Conservation (phyloP, 2,329 filamentous ascomycete genomes). For the Alternaria gaisen region DNA sequence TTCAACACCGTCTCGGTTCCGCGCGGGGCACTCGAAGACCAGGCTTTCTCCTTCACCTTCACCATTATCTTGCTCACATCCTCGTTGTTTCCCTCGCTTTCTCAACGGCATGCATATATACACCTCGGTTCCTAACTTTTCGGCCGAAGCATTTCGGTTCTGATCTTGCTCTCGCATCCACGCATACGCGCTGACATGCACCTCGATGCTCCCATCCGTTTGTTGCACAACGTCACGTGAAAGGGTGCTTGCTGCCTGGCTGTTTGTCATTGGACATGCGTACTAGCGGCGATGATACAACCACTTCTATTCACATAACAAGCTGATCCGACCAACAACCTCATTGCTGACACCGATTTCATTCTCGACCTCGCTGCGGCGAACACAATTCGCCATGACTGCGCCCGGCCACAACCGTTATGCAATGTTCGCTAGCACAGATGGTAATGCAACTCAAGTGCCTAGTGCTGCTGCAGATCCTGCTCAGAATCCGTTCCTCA, state of each 20-base stretch:
- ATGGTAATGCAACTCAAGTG: constrained; percentile 14
- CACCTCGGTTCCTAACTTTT: neutral
- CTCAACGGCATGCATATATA: neutral
- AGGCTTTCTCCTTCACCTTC: constrained; percentile 1
- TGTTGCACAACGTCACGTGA: constrained; percentile 7
- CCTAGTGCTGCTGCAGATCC: constrained; percentile 10
- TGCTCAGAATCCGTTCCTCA: constrained; percentile 30
- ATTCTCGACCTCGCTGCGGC: neutral
- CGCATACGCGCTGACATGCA: neutral
- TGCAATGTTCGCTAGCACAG: constrained; percentile 30
- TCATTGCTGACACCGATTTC: neutral
- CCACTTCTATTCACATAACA: neutral
- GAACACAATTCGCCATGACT: constrained; percentile 21
- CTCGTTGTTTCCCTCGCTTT: neutral
- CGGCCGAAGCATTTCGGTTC: neutral
- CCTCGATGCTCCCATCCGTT: constrained; percentile 7
- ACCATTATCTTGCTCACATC: neutral
- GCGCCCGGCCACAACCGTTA: constrained; percentile 33
- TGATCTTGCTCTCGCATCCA: neutral
- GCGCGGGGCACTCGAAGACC: neutral
- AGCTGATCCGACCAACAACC: neutral
- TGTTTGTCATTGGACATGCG: constrained; percentile 1
- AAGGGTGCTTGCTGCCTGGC: constrained; percentile 16
- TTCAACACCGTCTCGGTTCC: neutral
- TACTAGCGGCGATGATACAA: constrained; percentile 2